Percentiles rank a stretch among this genome's conserved stretches.
phyloP scores from a whole-genome alignment of 371 early-diverging fungal species.

The Cokeromyces recurvatus region DNA sequence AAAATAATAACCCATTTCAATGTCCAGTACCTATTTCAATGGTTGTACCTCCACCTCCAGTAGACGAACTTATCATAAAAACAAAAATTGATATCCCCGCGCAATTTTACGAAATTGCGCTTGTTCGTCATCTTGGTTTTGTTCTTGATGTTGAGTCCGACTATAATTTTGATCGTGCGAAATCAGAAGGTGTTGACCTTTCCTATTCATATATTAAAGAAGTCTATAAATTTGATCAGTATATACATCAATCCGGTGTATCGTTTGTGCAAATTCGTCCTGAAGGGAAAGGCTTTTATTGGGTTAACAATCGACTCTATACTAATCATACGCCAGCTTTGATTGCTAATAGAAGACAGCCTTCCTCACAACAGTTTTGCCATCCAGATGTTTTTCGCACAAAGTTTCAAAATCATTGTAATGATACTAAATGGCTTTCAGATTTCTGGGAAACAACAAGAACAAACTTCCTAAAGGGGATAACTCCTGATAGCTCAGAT shows the following conservation, averaged over 20 bases:
- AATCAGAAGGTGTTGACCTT: conserved; percentile 47
- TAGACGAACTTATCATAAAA: conserved; percentile 32
- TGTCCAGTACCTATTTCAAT: conserved; percentile 70
- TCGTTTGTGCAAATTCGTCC: conserved; percentile 88
- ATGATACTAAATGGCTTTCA: conserved; percentile 38
- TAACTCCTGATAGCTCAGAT: conserved; percentile 17
- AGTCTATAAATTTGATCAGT: conserved; percentile 79
- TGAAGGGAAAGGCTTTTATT: conserved; percentile 73
- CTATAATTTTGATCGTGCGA: conserved; percentile 42
- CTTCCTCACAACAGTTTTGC: conserved; percentile 24
- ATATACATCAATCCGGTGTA: conserved; percentile 85
- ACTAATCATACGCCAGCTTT: conserved; percentile 62
- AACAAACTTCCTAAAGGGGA: conserved; percentile 21
- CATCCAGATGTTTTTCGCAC: conserved; percentile 53
- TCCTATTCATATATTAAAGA: conserved; percentile 70
- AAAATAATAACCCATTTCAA: conserved; percentile 87
- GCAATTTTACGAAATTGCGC: conserved; percentile 75
- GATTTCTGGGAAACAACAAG: conserved; percentile 61
- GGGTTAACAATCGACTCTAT: conserved; percentile 85
- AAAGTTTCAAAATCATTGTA: conserved; percentile 57
- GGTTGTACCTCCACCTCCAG: conserved; percentile 61
- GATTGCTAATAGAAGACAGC: conserved; percentile 29
- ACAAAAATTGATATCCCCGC: conserved; percentile 59
- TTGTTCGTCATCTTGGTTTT: conserved; percentile 80
- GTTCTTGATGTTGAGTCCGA: conserved; percentile 95